A percentile compares a stretch with the other conserved stretches of the same genome.
These are phyloP conservation scores for Aureobasidium namibiae DNA, from an alignment of 2,329 filamentous ascomycete species.

Conservation along the genomic window DNA sequence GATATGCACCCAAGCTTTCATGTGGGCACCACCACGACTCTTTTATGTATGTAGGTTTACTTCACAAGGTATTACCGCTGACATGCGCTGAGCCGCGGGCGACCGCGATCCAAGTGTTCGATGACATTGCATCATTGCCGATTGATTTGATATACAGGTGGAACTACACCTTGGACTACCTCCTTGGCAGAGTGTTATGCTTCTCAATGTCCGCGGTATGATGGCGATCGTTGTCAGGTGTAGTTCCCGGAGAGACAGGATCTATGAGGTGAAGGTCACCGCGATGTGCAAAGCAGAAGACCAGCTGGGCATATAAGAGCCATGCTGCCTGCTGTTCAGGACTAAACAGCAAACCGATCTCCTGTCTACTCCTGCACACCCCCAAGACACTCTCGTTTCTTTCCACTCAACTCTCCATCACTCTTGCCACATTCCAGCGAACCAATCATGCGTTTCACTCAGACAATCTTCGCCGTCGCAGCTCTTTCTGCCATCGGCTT, in stretches of 20 bases:
- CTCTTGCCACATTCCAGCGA: too few relatives aligned
- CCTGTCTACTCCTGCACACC: neutral
- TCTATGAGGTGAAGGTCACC: neutral
- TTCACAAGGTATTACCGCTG: neutral
- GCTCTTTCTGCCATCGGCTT: neutral
- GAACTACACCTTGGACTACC: neutral
- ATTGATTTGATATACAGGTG: neutral
- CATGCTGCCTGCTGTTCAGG: neutral
- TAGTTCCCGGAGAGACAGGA: neutral
- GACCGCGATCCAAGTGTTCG: neutral
- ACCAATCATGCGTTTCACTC: neutral
- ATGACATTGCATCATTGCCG: neutral
- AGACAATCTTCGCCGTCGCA: neutral
- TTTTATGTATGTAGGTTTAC: neutral
- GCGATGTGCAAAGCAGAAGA: neutral
- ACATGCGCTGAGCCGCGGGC: neutral
- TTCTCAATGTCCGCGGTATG: slow-evolving; percentile 1
- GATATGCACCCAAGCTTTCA: neutral
- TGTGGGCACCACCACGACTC: neutral
- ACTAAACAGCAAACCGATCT: neutral
- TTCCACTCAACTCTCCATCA: neutral
- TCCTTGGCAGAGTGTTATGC: neutral
- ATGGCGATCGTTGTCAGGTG: neutral
- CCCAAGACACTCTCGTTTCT: neutral
- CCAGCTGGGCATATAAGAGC: neutral